Evolutionary conservation across 257 asterid species (phyloP).

Genomic region (Solanum virginianum): DNA sequence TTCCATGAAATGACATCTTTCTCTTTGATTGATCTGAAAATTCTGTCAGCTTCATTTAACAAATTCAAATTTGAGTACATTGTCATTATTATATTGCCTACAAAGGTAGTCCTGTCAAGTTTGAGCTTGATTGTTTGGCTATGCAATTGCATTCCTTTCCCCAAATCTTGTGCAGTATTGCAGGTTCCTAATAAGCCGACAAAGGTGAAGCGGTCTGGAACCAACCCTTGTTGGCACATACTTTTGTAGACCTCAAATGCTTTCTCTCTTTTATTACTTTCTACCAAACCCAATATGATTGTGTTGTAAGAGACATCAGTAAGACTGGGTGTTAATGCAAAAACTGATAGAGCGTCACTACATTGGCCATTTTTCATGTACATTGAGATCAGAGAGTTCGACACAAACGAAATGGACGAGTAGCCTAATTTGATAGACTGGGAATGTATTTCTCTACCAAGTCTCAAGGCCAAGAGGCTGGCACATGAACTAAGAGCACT

Average conservation of each 20-base stretch:
- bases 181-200: constrained; percentile 46
- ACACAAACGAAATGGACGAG: constrained; percentile 35
- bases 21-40: constrained; percentile 30
- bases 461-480: constrained; percentile 19
- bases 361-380: constrained; percentile 56
- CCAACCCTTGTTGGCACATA: constrained; percentile 31
- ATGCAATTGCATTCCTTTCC: constrained; percentile 41
- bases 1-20: constrained; percentile 66
- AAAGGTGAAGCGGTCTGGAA: constrained; percentile 68
- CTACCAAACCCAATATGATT: constrained; percentile 51
- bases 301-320: constrained; percentile 47
- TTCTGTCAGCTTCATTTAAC: constrained; percentile 33
- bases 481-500: constrained; percentile 70
- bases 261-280: constrained; percentile 26
- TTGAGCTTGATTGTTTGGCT: constrained; percentile 46
- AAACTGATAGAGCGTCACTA: constrained; percentile 37
- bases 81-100: constrained; percentile 45
- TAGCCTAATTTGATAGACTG: constrained; percentile 38
- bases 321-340: constrained; percentile 8
- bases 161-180: constrained; percentile 16
- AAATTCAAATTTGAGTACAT: constrained; percentile 39
- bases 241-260: constrained; percentile 44
- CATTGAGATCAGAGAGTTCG: constrained; percentile 51
- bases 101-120: constrained; percentile 32
- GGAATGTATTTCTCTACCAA: constrained; percentile 57